Evolutionary conservation across 768 basidiomycete species (phyloP), one percentile per base, ranked within the genome.

Genomic region (Melanogaster broomeanus): DNA sequence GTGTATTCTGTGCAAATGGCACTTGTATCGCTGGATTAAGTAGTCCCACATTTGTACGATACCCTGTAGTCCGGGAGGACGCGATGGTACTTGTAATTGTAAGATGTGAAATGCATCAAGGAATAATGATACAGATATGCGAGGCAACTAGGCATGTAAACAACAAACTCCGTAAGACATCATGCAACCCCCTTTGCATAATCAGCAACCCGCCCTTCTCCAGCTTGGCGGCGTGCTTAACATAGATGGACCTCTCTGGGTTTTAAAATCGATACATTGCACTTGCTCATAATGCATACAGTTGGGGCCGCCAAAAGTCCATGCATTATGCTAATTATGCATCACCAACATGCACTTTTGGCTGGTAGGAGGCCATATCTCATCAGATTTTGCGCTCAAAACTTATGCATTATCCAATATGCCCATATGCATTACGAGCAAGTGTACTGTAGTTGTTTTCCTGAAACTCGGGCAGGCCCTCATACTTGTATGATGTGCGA

Each of bases 251-350:
- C 21, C 74, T 76, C 59, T 92, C 89, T 2, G 85, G 84, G 66
- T 99, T 99, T 72, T 96, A 98, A 45, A 76, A 67, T 49, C 85
- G 77, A n/a, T n/a, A n/a, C n/a, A n/a, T n/a, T n/a, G n/a, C n/a
- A n/a, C n/a, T n/a, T n/a, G n/a, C n/a, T n/a, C n/a, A n/a, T n/a
- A n/a, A n/a, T n/a, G n/a, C n/a, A n/a, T n/a, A n/a, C n/a, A n/a
- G n/a, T n/a, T n/a, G n/a, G n/a, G n/a, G n/a, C n/a, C n/a, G n/a
- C n/a, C n/a, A n/a, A n/a, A n/a, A n/a, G n/a, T n/a, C n/a, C n/a
- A n/a, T n/a, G n/a, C n/a, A n/a, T n/a, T n/a, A n/a, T n/a, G n/a
- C n/a, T n/a, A n/a, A n/a, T n/a, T n/a, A n/a, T n/a, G n/a, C n/a
- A n/a, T n/a, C n/a, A n/a, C n/a, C n/a, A n/a, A n/a, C n/a, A n/a